A percentile compares a stretch with the other conserved stretches of the same genome.
Conservation (phyloP, 2,329 filamentous ascomycete species). For the Gremmenia infestans region DNA sequence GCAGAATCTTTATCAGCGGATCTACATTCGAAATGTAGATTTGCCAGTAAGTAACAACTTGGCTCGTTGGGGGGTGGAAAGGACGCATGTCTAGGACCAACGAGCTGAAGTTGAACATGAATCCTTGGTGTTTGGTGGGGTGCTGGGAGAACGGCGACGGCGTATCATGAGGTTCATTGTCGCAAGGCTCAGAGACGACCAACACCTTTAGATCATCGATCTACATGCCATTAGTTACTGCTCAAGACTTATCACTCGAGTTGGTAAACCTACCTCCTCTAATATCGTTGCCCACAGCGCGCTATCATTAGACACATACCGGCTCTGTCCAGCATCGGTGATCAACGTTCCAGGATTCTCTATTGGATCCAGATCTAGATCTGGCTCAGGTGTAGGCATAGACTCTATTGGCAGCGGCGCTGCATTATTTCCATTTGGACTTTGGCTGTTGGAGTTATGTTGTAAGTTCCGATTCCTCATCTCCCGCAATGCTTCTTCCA, state of each 20-base stretch:
- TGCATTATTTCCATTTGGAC: neutral
- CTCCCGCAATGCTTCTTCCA: neutral
- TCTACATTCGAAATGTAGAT: neutral
- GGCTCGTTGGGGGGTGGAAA: neutral
- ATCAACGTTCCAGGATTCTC: neutral
- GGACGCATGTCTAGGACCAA: neutral
- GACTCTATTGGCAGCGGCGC: neutral
- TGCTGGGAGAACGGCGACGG: neutral
- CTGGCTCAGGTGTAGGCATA: neutral
- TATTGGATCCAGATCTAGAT: neutral
- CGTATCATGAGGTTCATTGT: neutral
- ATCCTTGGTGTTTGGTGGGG: neutral
- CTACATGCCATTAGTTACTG: neutral
- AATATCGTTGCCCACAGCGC: neutral
- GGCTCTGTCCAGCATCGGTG: neutral
- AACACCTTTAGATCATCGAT: neutral
- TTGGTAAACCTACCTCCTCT: neutral
- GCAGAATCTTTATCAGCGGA: neutral
- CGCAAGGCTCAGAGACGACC: neutral
- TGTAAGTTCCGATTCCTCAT: neutral
- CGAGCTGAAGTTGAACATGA: neutral
- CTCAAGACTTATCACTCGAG: neutral
- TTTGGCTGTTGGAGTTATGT: neutral
- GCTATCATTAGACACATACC: neutral
- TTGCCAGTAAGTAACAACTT: neutral